Conservation (phyloP, 768 basidiomycete genomes). For the Pleurotus pulmonarius region DNA sequence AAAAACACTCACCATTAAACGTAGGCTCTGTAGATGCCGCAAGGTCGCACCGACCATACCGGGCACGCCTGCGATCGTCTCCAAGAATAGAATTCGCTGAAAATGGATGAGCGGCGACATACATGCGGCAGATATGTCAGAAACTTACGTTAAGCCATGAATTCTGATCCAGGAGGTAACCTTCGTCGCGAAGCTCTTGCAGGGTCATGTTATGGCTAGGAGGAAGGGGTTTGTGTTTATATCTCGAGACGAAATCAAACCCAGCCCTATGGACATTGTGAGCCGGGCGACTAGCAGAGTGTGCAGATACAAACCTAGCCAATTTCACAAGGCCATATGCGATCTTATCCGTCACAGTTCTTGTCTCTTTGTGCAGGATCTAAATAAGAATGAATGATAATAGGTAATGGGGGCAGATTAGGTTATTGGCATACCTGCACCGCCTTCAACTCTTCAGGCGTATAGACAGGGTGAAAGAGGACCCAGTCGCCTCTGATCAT, state of each 20-base stretch:
- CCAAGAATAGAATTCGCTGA: conserved; percentile 61
- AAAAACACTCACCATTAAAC: conserved; percentile 65
- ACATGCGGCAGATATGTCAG: not conserved
- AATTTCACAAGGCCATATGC: conserved; percentile 62
- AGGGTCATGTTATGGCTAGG: conserved; percentile 61
- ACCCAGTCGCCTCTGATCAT: conserved; percentile 81
- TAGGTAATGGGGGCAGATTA: not conserved
- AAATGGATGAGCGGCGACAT: conserved; percentile 2
- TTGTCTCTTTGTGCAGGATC: conserved; percentile 69
- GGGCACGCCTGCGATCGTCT: conserved; percentile 91
- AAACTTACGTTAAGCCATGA: conserved; percentile 71
- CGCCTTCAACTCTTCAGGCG: conserved; percentile 63
- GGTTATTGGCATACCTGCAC: conserved; percentile 51
- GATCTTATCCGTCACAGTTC: conserved; percentile 68
- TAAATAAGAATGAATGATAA: conserved; percentile 18
- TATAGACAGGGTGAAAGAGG: conserved; percentile 90
- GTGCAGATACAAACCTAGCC: conserved; percentile 32
- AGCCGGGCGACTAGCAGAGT: not conserved
- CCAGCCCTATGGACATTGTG: conserved; percentile 35
- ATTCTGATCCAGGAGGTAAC: conserved; percentile 68
- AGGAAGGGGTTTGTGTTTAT: conserved; percentile 71
- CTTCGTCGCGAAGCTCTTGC: conserved; percentile 68
- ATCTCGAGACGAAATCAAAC: conserved; percentile 85
- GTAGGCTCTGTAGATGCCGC: conserved; percentile 83
- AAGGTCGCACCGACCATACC: conserved; percentile 92